Base-by-base conservation (phyloP, 768 basidiomycete species). In the Tricholoma sp. region DNA sequence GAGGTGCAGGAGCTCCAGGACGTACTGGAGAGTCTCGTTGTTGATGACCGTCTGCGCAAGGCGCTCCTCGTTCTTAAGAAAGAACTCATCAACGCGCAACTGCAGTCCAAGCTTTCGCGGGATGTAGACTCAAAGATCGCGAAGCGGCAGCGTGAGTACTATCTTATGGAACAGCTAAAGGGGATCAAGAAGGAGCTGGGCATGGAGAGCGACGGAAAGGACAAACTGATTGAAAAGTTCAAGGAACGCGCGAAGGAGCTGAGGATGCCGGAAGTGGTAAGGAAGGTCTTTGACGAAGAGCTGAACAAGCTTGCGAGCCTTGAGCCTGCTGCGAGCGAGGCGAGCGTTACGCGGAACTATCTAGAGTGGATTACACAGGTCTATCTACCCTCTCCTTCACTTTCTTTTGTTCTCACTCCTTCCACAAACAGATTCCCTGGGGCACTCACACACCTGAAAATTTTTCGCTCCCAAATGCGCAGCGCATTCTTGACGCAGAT, bases 201-300 rank as follows among this genome's bases (percentile, higher is more conserved):
- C 0, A 93, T 96, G 86, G 94, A 96, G 70, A 87, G 84, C 6
- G 94, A 96, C 57, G 94, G 94, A 3, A 96, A 96, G 78, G 94
- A 96, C 71, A 92, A 92, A 71, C 72, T 97, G 36, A 88, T 96
- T 37, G 91, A 94, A 68, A 90, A 93, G 76, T 92, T 96, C 73
- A 89, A 84, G 72, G 89, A 94, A 67, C 79, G 94, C 36, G 94
- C 93, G 0, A 83, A 80, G 17, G 71, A 74, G 54, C 70, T 95
- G 61, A 90, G 88, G 63, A 96, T 98, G 94, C 94, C 94, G 0
- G 91, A 92, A 48, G 74, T 75, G 8, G 96, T 95, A 11, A 77
- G 85, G 61, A 96, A 97, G 73, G 93, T 97, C 12, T 98, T 98
- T 63, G 96, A 99, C 42, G 94, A 98, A 73, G 96, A 98, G 68